Evolutionary conservation across 768 basidiomycete species (phyloP), one percentile per base, ranked within the genome.

Genomic region (Tricholoma sp.): DNA sequence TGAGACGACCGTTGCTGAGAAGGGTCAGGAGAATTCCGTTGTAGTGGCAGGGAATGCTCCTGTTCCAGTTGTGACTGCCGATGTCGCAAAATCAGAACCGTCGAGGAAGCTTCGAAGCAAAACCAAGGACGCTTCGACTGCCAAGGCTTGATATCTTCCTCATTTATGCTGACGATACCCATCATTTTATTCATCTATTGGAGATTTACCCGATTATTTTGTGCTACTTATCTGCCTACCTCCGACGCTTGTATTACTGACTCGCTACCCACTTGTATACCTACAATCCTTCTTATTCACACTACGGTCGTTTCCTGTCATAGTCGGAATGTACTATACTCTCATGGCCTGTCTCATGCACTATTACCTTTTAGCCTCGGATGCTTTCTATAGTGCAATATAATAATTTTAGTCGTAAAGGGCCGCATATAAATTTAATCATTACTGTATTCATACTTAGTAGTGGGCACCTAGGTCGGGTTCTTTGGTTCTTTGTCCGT

Each of bases 91-190:
- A 21, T 16, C 34, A 21, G 55, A 35, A 56, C 18, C 19, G 18
- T 18, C 22, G 31, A 43, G 50, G 43, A 57, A 22, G 6, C 16
- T 51, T 54, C 53, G 41, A 41, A 50, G 51, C 21, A 52, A 52
- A 52, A 27, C 41, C 18, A 47, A 56, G 6, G 55, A 50, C 19
- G 11, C 55, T 9, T 49, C 49, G 5, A 37, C 11, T 10, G 5
- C 41, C 18, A 32, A 29, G 24, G 27, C n/a, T 45, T 54, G 41
- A 54, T 11, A 27, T 54, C n/a, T 31, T 10, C 27, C 6, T 24
- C 45, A 32, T 56, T 16, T 49, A 56, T 49, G 34, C 35, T 18
- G 31, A 34, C 35, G 43, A 56, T 56, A 56, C 46, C 55, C 46
- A 46, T 50, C 37, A 32, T 50, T 49, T 55, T 55, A 27, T 39